Conservation (phyloP, 164 flowering plant species). For the Aristolochia californica region DNA sequence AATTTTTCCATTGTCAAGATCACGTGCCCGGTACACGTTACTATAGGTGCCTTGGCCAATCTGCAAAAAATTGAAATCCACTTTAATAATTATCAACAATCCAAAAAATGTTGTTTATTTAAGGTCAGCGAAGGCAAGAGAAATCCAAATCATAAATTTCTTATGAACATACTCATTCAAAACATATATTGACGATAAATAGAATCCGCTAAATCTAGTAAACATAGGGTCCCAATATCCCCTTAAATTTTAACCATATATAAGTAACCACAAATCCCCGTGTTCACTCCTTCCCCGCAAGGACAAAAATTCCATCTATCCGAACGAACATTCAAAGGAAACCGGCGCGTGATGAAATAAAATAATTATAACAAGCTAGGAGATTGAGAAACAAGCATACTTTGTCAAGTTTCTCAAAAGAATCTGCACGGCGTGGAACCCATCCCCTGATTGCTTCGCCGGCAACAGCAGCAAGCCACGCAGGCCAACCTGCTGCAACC, state of each 20-base stretch:
- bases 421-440: slow-evolving; percentile 93
- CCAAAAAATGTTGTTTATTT: background rate
- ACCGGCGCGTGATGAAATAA: too few species aligned
- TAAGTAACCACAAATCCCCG: too few species aligned
- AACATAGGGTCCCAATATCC: too few species aligned
- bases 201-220: too few species aligned
- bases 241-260: too few species aligned
- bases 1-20: slow-evolving; percentile 76
- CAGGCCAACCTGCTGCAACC: slow-evolving; percentile 97
- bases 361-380: background rate
- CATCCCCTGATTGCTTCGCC: slow-evolving; percentile 95
- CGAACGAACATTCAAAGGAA: too few species aligned
- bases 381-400: slow-evolving; percentile 28
- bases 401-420: slow-evolving; percentile 89
- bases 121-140: background rate
- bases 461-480: slow-evolving; percentile 94
- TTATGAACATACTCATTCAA: too few species aligned
- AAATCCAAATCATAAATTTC: too few species aligned
- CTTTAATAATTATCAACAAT: background rate
- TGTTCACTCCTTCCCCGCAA: too few species aligned
- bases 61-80: slow-evolving; percentile 31
- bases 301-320: too few species aligned
- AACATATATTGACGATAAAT: too few species aligned
- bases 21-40: slow-evolving; percentile 85
- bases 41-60: slow-evolving; percentile 98